Conservation (phyloP, 257 asterid genomes). For the Gynochthodes officinalis region DNA sequence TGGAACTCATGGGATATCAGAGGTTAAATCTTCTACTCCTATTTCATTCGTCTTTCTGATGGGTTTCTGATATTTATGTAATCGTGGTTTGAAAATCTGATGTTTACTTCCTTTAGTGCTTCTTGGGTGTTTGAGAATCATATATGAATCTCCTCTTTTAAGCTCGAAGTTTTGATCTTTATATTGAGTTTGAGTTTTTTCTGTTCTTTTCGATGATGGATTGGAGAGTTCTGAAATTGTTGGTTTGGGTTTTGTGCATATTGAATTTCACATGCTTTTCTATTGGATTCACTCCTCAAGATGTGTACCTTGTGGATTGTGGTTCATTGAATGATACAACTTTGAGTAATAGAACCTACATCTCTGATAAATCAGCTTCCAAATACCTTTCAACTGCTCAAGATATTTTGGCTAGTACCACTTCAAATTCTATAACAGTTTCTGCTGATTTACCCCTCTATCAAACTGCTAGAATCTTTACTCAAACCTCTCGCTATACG, state of each 20-base stretch:
- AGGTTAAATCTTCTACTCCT: slow-evolving; percentile 39
- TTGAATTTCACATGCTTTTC: slow-evolving; percentile 28
- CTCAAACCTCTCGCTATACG: slow-evolving; percentile 28
- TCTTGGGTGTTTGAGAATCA: too few relatives aligned
- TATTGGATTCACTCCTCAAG: slow-evolving; percentile 37
- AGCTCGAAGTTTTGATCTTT: slow-evolving; percentile 17
- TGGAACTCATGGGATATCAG: slow-evolving; percentile 31
- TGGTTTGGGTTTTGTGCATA: slow-evolving; percentile 15
- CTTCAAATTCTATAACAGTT: slow-evolving; percentile 21
- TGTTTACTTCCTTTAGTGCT: too few relatives aligned
- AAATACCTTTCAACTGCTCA: slow-evolving; percentile 31
- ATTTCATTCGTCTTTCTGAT: too few relatives aligned
- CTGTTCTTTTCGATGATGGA: slow-evolving; percentile 25
- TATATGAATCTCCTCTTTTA: slow-evolving; percentile 6
- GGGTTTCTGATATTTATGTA: too few relatives aligned
- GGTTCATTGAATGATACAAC: slow-evolving; percentile 35
- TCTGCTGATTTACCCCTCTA: slow-evolving; percentile 26
- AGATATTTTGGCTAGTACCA: slow-evolving; percentile 32
- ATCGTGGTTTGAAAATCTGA: too few relatives aligned
- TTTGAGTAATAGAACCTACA: slow-evolving; percentile 26
- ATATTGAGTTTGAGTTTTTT: slow-evolving; percentile 5
- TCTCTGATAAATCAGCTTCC: slow-evolving; percentile 39
- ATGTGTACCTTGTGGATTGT: slow-evolving; percentile 37
- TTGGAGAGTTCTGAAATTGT: slow-evolving; percentile 18
- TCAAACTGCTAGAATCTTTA: slow-evolving; percentile 41